Base-by-base conservation (phyloP, 176 grass and related monocot species). In the Paspalum vaginatum region DNA sequence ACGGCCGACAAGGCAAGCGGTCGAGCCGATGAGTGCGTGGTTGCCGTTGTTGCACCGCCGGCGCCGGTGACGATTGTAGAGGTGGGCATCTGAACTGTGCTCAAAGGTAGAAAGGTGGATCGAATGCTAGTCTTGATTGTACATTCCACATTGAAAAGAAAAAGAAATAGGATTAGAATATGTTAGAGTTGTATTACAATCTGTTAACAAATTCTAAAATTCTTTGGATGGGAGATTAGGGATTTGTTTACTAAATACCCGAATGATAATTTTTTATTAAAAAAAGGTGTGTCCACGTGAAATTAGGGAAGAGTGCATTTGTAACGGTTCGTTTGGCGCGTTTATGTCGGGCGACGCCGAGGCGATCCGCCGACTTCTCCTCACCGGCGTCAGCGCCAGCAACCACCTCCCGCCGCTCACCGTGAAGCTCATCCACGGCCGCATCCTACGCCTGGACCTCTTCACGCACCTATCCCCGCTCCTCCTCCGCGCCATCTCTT, bases 361-460 rank as follows among this genome's bases (percentile, higher is more conserved):
- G 58, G 11, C 65, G 0, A 21, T 70, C 38, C 57, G 52, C 18
- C 79, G 53, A 15, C 50, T 90, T 58, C 70, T 84, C 13, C 4
- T 43, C 64, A 21, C 18, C 5, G 64, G 38, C 64, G 2, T 63
- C 26, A 1, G 22, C 15, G 11, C 67, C 49, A 8, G 7, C 60
- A 65, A 32, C 57, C 74, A 61, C 65, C 70, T 80, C 5, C 42
- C 79, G 4, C 65, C 79, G 43, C 78, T 72, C 67, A 26, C 78
- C 17, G 22, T 85, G 8, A 88, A 83, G 10, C 88, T 65, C 63
- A 49, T 93, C 82, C 88, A 87, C 70, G 74, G 18, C 52, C 88
- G 83, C 74, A 63, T 93, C 69, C 72, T 93, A 74, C 85, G 86
- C 75, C 79, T 86, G 38, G 78, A 81, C 70, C 50, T 90, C 85